Evolutionary conservation across 1,284 basidiomycete genomes (phyloP).

Genomic region (Golubevia sp.): DNA sequence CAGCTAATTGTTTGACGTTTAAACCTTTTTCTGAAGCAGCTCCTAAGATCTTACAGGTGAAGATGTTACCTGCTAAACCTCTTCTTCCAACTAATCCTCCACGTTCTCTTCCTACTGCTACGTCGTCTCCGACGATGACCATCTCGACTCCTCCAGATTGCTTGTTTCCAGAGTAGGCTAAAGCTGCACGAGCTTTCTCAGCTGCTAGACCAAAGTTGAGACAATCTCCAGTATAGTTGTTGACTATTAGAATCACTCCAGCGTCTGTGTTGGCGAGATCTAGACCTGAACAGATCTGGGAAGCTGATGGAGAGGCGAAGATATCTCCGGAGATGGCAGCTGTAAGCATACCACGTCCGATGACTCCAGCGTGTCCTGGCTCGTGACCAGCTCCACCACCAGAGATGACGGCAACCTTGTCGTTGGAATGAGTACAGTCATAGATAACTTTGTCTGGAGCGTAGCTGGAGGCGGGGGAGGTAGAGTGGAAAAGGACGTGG

Average conservation of each 20-base stretch:
- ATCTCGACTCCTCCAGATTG: conserved; percentile 63
- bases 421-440: conserved; percentile 51
- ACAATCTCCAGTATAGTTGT: conserved; percentile 65
- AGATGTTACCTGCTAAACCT: conserved; percentile 64
- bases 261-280: conserved; percentile 64
- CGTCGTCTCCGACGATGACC: conserved; percentile 65
- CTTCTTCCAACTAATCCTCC: conserved; percentile 65
- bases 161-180: conserved; percentile 40
- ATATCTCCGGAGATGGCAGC: conserved; percentile 65
- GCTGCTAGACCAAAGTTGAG: conserved; percentile 25
- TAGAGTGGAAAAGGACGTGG: background rate
- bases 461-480: no score
- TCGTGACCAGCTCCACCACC: conserved; percentile 65
- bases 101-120: conserved; percentile 63
- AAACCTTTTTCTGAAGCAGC: conserved; percentile 48
- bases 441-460: conserved; percentile 57
- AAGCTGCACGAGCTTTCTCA: conserved; percentile 40
- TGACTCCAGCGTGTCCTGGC: conserved; percentile 61
- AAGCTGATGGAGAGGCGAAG: conserved; percentile 66
- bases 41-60: conserved; percentile 58
- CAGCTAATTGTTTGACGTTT: conserved; percentile 43
- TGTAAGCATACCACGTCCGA: conserved; percentile 63
- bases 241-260: conserved; percentile 63
- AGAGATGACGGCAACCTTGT: conserved; percentile 64
- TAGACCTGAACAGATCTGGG: conserved; percentile 63